Conservation (phyloP, 768 basidiomycete genomes). For the Suillus decipiens region DNA sequence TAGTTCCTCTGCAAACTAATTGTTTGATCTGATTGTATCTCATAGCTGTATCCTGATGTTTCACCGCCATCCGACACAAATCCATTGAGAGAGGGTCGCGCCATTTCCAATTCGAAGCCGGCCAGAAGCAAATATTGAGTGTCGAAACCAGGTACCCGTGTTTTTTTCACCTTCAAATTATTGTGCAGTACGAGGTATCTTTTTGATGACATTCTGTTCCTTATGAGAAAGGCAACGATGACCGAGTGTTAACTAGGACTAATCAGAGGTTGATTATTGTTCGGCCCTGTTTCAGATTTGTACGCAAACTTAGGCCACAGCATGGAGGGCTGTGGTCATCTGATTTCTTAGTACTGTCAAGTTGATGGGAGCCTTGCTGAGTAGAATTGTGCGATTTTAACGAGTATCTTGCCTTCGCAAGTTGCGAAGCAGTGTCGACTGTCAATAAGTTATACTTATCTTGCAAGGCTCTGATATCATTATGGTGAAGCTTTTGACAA, state of each 20-base stretch:
- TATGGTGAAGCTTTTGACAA: too few species aligned
- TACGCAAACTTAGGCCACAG: not conserved
- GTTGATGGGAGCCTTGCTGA: not conserved
- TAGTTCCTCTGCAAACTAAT: not conserved
- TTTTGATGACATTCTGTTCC: not conserved
- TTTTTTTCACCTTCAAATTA: not conserved
- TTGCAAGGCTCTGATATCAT: too few species aligned
- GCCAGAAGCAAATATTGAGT: not conserved
- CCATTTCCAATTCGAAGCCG: not conserved
- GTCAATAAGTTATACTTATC: not conserved
- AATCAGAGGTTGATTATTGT: not conserved
- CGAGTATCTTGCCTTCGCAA: too few species aligned
- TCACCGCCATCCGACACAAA: not conserved
- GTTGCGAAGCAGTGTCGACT: too few species aligned
- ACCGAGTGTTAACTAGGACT: not conserved
- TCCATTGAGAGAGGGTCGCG: not conserved
- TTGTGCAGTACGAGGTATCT: not conserved
- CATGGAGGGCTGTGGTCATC: not conserved
- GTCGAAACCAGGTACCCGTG: not conserved
- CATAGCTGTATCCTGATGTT: constrained; percentile 18
- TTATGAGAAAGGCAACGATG: not conserved
- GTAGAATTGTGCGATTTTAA: not conserved
- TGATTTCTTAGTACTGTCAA: not conserved
- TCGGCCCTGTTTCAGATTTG: not conserved
- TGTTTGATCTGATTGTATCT: not conserved